A percentile compares a stretch with the other conserved stretches of the same genome.
Evolutionary conservation across 495 filamentous ascomycete species (phyloP).

Genomic region (Cladorrhinum samala): DNA sequence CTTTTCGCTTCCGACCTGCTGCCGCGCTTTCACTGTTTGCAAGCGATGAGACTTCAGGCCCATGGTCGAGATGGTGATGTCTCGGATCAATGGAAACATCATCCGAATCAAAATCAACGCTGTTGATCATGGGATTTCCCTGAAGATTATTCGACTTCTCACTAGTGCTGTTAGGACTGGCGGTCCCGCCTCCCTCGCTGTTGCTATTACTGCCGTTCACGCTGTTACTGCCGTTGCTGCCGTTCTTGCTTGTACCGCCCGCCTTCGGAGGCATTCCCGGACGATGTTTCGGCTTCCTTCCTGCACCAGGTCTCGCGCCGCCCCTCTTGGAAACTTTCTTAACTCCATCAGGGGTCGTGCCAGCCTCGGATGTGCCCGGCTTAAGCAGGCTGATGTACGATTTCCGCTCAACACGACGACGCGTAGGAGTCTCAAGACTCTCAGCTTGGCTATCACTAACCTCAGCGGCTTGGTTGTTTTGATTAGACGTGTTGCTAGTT

Average conservation of each 20-base stretch:
- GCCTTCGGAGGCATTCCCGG: background rate
- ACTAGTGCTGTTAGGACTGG: constrained; percentile 4
- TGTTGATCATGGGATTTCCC: background rate
- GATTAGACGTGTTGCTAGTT: background rate
- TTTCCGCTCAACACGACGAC: constrained; percentile 5
- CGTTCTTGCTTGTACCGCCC: background rate
- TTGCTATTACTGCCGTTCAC: background rate
- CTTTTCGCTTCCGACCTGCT: constrained; percentile 16
- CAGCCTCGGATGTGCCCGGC: background rate
- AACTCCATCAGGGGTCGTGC: too few relatives aligned
- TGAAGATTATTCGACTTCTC: constrained; percentile 5
- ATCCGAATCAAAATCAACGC: background rate
- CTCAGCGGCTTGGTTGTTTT: constrained; percentile 8
- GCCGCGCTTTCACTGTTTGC: background rate
- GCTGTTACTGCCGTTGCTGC: constrained; percentile 3
- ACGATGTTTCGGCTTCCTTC: constrained; percentile 25
- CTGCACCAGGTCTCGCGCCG: constrained; percentile 28
- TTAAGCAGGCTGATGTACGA: constrained; percentile 2
- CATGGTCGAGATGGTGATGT: background rate
- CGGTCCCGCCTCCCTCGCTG: background rate
- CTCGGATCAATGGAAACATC: background rate
- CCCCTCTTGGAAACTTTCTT: constrained; percentile 28
- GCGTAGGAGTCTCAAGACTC: constrained; percentile 6
- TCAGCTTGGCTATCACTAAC: constrained; percentile 20
- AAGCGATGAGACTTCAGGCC: background rate